These are phyloP conservation scores for Venturia nashicola DNA, from an alignment of 2,329 filamentous ascomycete genomes.

Conservation along the genomic window DNA sequence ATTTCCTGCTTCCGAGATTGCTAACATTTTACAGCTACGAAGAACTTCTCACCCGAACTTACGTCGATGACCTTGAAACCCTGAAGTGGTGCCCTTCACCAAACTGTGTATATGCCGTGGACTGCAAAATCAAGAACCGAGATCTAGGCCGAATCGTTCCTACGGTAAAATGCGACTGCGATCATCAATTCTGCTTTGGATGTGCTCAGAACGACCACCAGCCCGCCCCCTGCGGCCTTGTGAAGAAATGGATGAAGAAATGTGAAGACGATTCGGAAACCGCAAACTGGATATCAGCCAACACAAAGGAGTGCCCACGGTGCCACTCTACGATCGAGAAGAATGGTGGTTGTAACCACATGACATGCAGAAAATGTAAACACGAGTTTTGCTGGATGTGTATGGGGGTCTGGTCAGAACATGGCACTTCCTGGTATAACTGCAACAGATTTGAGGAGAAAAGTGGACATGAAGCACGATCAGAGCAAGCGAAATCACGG, in stretches of 20 bases:
- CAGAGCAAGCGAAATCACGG: constrained; percentile 82
- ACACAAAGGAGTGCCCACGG: constrained; percentile 95
- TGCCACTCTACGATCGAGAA: constrained; percentile 98
- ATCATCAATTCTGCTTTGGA: constrained; percentile 87
- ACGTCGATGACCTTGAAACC: constrained; percentile 91
- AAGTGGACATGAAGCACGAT: constrained; percentile 78
- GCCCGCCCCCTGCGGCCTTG: constrained; percentile 78
- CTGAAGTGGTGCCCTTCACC: constrained; percentile 97
- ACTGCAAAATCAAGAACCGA: constrained; percentile 78
- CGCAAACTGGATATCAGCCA: constrained; percentile 97
- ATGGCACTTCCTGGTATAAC: constrained; percentile 99
- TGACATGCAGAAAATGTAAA: constrained; percentile 93
- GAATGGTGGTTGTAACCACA: constrained; percentile 95
- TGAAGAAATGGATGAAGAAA: constrained; percentile 95
- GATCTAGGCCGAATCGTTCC: constrained; percentile 78
- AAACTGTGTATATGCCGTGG: constrained; percentile 88
- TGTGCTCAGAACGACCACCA: constrained; percentile 85
- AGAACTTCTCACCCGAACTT: constrained; percentile 79
- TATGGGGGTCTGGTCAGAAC: constrained; percentile 97
- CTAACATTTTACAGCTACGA: constrained; percentile 50
- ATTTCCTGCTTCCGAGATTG: constrained; percentile 11
- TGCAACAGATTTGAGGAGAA: constrained; percentile 97
- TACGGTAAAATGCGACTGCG: constrained; percentile 75
- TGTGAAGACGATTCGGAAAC: constrained; percentile 98
- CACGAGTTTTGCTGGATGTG: constrained; percentile 99